Conservation (phyloP, 1,139 yeast species). For the Pichia sp. region DNA sequence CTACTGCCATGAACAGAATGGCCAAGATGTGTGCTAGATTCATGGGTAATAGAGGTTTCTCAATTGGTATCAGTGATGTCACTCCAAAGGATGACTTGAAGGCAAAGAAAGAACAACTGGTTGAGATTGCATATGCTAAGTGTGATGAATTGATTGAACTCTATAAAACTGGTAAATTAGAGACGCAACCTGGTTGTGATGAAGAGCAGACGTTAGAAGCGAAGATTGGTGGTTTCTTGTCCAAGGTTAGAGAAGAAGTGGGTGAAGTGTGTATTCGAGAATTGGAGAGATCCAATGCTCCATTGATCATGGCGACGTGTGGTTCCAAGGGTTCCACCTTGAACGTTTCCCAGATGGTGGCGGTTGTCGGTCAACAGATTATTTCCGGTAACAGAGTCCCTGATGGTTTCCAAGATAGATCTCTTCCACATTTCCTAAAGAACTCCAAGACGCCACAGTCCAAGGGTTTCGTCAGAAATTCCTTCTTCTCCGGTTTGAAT, state of each 20-base stretch:
- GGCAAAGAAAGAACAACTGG: conserved; percentile 77
- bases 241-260: conserved; percentile 97
- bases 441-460: conserved; percentile 96
- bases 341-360: conserved; percentile 99
- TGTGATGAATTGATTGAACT: conserved; percentile 86
- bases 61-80: conserved; percentile 96
- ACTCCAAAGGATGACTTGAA: conserved; percentile 83
- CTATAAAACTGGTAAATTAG: conserved; percentile 80
- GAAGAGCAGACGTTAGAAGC: conserved; percentile 98
- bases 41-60: conserved; percentile 91
- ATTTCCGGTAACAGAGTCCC: conserved; percentile 99
- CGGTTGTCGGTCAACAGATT: conserved; percentile 99
- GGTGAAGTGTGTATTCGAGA: conserved; percentile 97
- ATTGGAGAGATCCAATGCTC: conserved; percentile 86
- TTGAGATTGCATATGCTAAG: conserved; percentile 82
- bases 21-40: conserved; percentile 95
- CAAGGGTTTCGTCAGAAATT: conserved; percentile 95
- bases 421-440: conserved; percentile 94
- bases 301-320: conserved; percentile 98
- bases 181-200: conserved; percentile 98
- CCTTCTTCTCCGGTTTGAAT: conserved; percentile 86
- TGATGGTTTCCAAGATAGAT: conserved; percentile 98
- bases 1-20: conserved; percentile 96
- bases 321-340: conserved; percentile 98
- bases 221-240: conserved; percentile 89